Evolutionary conservation across 1,139 yeast genomes (phyloP).

Genomic region (Suhomyces bokatorum): DNA sequence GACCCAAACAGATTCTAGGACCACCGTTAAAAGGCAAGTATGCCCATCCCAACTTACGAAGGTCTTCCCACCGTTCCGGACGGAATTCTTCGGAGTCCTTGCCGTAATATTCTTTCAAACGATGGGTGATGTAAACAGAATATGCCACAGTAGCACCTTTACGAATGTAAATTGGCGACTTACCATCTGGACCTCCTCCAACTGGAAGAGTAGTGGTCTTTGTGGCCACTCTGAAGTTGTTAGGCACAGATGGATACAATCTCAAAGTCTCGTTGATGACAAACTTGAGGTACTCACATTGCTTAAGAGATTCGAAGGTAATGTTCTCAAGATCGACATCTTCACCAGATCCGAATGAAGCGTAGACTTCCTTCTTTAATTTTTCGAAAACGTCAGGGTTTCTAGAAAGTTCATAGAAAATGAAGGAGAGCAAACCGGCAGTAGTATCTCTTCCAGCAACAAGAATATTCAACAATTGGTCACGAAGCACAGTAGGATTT

Average conservation of each 20-base stretch:
- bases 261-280: slow-evolving; percentile 27
- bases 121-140: slow-evolving; percentile 23
- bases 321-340: slow-evolving; percentile 17
- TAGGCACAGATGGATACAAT: slow-evolving; percentile 29
- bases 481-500: slow-evolving; percentile 50
- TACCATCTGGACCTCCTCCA: slow-evolving; percentile 26
- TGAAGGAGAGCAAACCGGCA: slow-evolving; percentile 52
- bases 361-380: slow-evolving; percentile 39
- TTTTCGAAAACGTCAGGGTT: slow-evolving; percentile 41
- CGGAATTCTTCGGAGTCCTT: slow-evolving; percentile 22
- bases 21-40: slow-evolving; percentile 48
- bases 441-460: slow-evolving; percentile 62
- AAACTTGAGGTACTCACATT: slow-evolving; percentile 27
- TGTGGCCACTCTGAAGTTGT: slow-evolving; percentile 26
- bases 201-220: slow-evolving; percentile 26
- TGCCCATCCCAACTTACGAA: slow-evolving; percentile 40
- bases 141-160: slow-evolving; percentile 26
- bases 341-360: slow-evolving; percentile 33
- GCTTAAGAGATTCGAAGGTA: slow-evolving; percentile 26
- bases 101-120: slow-evolving; percentile 22
- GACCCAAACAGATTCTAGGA: slow-evolving; percentile 47
- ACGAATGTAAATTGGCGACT: slow-evolving; percentile 22
- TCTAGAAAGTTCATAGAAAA: slow-evolving; percentile 47
- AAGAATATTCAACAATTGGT: slow-evolving; percentile 52
- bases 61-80: slow-evolving; percentile 27